Evolutionary conservation across 2,329 filamentous ascomycete genomes (phyloP), one percentile per base, ranked within the genome.

Genomic region (Verticillium tricorpus): DNA sequence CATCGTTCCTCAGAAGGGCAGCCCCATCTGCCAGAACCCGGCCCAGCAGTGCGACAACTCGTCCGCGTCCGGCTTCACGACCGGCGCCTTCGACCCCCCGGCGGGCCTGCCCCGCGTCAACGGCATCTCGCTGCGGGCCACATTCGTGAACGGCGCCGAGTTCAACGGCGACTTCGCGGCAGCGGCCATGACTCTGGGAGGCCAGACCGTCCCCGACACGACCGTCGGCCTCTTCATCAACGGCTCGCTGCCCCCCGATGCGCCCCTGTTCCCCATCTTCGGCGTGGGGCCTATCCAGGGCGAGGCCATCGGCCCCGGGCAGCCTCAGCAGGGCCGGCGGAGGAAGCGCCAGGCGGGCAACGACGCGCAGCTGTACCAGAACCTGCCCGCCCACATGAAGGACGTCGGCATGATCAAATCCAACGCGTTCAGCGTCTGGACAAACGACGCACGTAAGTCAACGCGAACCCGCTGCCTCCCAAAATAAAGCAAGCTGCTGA

Each of bases 301-400:
- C 8, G 59, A 61, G 37, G 55, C 55, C 1, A n/a, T n/a, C 17
- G 34, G 34, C n/a, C n/a, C 34, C 12, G 17, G 17, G 56, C 45
- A 25, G 45, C 45, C n/a, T 25, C 45, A 52, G 45, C 45, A 52
- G 19, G 45, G 45, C n/a, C 22, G 45, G 45, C 22, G 5, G 5
- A n/a, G 22, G n/a, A 52, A 14, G 45, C 45, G 45, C n/a, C 45
- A 52, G 45, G 45, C 45, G 19, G 45, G 19, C 45, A 56, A 35
- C 50, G 1, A 6, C 5, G 45, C 45, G 45, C 22, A 52, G 22
- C 45, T 52, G 19, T 61, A 61, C 34, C 9, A 12, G 28, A 61
- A 59, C 50, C 45, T 61, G 17, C 60, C 60, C 11, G 60, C 60
- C 14, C 60, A 25, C 8, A 50, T 61, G 45, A 61, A 61, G 45